Percentiles rank a stretch among this genome's conserved stretches.
These are phyloP conservation scores for Volvox reticuliferus DNA, from an alignment of 139 green algal species.

Conservation along the genomic window DNA sequence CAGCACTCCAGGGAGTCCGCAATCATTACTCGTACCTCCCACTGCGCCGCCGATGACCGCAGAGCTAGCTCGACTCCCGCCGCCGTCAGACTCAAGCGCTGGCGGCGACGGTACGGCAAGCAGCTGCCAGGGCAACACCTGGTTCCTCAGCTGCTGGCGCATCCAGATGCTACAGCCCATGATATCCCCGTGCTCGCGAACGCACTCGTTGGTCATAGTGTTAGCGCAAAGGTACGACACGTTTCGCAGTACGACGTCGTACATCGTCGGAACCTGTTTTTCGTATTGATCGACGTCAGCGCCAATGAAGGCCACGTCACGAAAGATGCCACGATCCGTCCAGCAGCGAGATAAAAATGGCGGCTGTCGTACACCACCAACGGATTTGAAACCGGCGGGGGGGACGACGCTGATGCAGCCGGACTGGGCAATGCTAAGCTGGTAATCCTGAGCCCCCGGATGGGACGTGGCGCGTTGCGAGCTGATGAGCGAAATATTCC, in stretches of 20 bases:
- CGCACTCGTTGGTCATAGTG: background rate
- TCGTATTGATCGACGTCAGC: background rate
- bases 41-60: background rate
- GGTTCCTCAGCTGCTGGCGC: background rate
- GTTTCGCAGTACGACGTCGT: background rate
- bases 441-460: background rate
- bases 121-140: background rate
- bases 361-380: background rate
- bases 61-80: background rate
- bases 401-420: slow-evolving; percentile 19
- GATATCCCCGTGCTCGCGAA: background rate
- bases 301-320: background rate
- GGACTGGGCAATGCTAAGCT: background rate
- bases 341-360: slow-evolving; percentile 8
- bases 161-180: background rate
- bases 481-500: background rate
- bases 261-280: background rate
- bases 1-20: too few relatives aligned
- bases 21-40: background rate
- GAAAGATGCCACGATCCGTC: background rate
- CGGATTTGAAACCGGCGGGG: background rate
- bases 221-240: slow-evolving; percentile 11
- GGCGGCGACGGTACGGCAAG: background rate
- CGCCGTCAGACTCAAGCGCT: background rate
- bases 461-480: background rate